phyloP scores from a whole-genome alignment of 2,329 filamentous ascomycete species.

The Colletotrichum lini region DNA sequence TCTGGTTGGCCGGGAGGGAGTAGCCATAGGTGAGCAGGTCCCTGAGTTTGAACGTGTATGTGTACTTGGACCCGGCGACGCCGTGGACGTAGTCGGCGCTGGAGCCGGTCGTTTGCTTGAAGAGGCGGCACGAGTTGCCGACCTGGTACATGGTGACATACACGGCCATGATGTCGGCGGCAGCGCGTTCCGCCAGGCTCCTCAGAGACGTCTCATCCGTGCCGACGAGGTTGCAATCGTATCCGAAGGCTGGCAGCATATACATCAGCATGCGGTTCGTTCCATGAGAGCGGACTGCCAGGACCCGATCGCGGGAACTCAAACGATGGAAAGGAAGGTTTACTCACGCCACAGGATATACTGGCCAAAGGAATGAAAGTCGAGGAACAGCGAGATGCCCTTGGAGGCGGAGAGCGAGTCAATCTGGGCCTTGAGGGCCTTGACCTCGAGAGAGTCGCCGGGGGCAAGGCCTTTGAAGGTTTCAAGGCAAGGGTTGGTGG shows the following conservation, averaged over 20 bases:
- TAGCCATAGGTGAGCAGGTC: slow-evolving; percentile 41
- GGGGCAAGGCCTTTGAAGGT: slow-evolving; percentile 58
- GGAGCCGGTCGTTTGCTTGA: slow-evolving; percentile 44
- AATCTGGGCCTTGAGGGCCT: slow-evolving; percentile 62
- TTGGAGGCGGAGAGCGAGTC: slow-evolving; percentile 57
- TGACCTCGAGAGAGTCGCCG: slow-evolving; percentile 62
- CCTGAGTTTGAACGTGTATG: slow-evolving; percentile 40
- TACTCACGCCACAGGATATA: slow-evolving; percentile 43
- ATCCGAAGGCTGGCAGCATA: slow-evolving; percentile 29
- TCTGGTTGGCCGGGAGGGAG: slow-evolving; percentile 38
- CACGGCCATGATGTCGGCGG: slow-evolving; percentile 40
- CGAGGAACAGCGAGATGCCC: slow-evolving; percentile 73
- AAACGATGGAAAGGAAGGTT: not conserved
- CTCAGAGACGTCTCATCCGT: slow-evolving; percentile 35
- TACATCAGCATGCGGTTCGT: not conserved
- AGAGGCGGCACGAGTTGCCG: slow-evolving; percentile 44
- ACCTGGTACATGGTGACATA: slow-evolving; percentile 42
- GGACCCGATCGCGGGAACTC: not conserved
- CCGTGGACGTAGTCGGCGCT: slow-evolving; percentile 45
- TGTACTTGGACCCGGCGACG: slow-evolving; percentile 42
- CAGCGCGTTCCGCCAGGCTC: slow-evolving; percentile 31
- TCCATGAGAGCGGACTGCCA: too few relatives aligned
- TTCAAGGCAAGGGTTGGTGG: slow-evolving; percentile 63
- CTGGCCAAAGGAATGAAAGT: slow-evolving; percentile 76
- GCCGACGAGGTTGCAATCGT: slow-evolving; percentile 41